These are phyloP conservation scores for Helotiales sp. DNA, from an alignment of 2,329 filamentous ascomycete species.

Conservation along the genomic window DNA sequence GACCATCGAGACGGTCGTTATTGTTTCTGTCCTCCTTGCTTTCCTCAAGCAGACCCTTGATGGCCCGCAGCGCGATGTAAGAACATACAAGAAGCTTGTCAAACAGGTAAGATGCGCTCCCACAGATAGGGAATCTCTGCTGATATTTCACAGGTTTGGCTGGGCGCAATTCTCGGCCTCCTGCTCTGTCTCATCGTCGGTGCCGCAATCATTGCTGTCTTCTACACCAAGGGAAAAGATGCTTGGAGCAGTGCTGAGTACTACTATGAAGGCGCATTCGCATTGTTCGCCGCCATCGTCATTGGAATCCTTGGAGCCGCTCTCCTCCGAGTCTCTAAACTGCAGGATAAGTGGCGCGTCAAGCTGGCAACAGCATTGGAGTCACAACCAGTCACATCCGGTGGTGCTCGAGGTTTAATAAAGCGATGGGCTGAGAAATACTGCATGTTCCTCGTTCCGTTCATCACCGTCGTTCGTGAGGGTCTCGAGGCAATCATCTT, in stretches of 20 bases:
- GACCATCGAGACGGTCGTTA: conserved; percentile 78
- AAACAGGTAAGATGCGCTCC: conserved; percentile 47
- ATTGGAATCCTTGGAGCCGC: conserved; percentile 81
- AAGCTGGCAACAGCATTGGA: conserved; percentile 75
- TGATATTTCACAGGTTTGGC: conserved; percentile 52
- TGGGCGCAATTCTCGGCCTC: conserved; percentile 52
- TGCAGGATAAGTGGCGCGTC: conserved; percentile 84
- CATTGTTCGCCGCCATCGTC: conserved; percentile 72
- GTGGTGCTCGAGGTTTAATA: conserved; percentile 45
- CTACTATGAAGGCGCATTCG: conserved; percentile 80
- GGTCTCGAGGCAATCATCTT: conserved; percentile 86
- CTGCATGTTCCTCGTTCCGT: conserved; percentile 82
- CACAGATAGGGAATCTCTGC: neutral
- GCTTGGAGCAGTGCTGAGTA: conserved; percentile 68
- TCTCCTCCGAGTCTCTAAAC: conserved; percentile 76
- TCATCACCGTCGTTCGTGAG: conserved; percentile 84
- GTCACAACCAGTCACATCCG: conserved; percentile 41
- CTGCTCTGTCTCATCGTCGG: conserved; percentile 59
- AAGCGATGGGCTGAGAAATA: conserved; percentile 74
- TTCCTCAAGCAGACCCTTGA: conserved; percentile 80
- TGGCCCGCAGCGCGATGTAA: conserved; percentile 59
- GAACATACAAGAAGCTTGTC: conserved; percentile 66
- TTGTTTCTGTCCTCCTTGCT: conserved; percentile 82
- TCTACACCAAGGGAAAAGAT: conserved; percentile 65
- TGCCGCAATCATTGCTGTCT: conserved; percentile 61